Conservation (phyloP, 768 basidiomycete genomes). For the Trametes elegans region DNA sequence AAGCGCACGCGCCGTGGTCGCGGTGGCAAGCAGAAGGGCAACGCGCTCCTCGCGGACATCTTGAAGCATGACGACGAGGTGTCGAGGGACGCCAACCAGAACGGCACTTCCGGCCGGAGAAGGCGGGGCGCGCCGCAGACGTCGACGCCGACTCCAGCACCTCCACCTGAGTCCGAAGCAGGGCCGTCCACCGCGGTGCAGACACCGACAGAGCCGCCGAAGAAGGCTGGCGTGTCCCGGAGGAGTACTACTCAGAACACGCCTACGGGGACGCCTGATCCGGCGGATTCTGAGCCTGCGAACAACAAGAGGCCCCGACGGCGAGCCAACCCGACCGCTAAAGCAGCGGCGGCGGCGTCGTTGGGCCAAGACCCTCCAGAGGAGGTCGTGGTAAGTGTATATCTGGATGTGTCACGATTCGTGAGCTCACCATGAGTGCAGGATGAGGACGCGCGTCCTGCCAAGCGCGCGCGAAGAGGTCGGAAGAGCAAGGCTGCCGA, state of each 20-base stretch:
- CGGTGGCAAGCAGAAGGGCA: constrained; percentile 70
- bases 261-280: constrained; percentile 45
- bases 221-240: constrained; percentile 30
- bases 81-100: constrained; percentile 22
- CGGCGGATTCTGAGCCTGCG: constrained; percentile 73
- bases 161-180: not conserved
- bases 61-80: constrained; percentile 63
- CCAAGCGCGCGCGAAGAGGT: constrained; percentile 30
- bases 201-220: not conserved
- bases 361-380: constrained; percentile 33
- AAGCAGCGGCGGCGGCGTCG: constrained; percentile 29
- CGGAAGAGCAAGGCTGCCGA: constrained; percentile 34
- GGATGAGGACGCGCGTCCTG: constrained; percentile 32
- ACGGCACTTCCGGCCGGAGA: constrained; percentile 5
- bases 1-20: constrained; percentile 62
- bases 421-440: constrained; percentile 10
- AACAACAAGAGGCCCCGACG: constrained; percentile 38
- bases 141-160: not conserved
- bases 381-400: constrained; percentile 31
- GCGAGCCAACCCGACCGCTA: constrained; percentile 33
- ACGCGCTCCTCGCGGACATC: constrained; percentile 79
- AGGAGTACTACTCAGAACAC: constrained; percentile 37
- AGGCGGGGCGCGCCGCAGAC: constrained; percentile 11
- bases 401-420: too few species aligned
- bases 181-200: constrained; percentile 3